Evolutionary conservation across 2,329 filamentous ascomycete species (phyloP).

Genomic region (Lasiodiplodia theobromae): DNA sequence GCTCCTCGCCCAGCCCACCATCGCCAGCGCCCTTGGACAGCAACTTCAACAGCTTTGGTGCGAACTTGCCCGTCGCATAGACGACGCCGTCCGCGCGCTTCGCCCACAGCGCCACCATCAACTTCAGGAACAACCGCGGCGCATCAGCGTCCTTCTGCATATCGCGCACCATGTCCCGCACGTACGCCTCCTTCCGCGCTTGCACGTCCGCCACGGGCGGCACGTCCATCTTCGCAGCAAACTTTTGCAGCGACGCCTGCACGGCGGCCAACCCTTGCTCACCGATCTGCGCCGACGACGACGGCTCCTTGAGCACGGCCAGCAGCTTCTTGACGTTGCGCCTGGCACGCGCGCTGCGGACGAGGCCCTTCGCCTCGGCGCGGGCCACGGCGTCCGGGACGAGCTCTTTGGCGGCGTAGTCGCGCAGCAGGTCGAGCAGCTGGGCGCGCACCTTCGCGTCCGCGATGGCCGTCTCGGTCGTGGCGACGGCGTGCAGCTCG

Average conservation of each 20-base stretch:
- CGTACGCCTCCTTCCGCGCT: constrained; percentile 37
- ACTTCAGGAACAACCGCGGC: constrained; percentile 46
- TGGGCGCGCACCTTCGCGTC: constrained; percentile 45
- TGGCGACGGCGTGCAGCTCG: constrained; percentile 38
- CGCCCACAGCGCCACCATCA: constrained; percentile 45
- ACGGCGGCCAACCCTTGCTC: constrained; percentile 28
- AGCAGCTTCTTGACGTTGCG: constrained; percentile 44
- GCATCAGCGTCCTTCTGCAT: constrained; percentile 47
- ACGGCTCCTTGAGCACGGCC: constrained; percentile 32
- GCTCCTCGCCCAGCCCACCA: constrained; percentile 32
- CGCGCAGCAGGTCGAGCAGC: constrained; percentile 41
- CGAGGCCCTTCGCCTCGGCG: constrained; percentile 40
- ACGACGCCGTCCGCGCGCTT: constrained; percentile 42
- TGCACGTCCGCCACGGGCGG: constrained; percentile 30
- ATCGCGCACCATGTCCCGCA: constrained; percentile 43
- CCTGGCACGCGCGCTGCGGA: constrained; percentile 41
- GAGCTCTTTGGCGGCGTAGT: constrained; percentile 43
- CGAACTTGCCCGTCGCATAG: constrained; percentile 51
- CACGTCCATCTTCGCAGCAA: constrained; percentile 44
- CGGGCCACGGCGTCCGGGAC: constrained; percentile 43
- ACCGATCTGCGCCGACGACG: constrained; percentile 24
- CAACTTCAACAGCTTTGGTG: constrained; percentile 48
- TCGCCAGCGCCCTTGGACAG: constrained; percentile 35
- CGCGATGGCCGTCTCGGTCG: constrained; percentile 33
- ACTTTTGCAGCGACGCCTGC: constrained; percentile 40